phyloP scores from a whole-genome alignment of 2,329 filamentous ascomycete species.

The Stemphylium beticola region DNA sequence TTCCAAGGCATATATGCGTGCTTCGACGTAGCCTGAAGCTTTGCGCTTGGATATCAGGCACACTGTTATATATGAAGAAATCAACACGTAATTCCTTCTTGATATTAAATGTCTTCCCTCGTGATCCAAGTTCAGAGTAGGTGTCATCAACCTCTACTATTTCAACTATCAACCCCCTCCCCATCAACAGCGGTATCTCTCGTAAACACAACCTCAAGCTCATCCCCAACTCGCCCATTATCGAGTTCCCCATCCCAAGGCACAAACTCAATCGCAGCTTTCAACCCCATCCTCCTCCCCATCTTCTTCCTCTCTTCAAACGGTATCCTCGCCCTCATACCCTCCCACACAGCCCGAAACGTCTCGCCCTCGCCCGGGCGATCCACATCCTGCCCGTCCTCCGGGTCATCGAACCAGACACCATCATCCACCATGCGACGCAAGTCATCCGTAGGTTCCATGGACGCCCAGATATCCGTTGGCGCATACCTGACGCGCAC shows the following conservation, averaged over 20 bases:
- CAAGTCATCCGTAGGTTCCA: slow-evolving; percentile 42
- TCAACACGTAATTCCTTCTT: too few species aligned
- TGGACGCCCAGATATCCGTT: slow-evolving; percentile 44
- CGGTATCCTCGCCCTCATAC: slow-evolving; percentile 19
- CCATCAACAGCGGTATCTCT: slow-evolving; percentile 2
- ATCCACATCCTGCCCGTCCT: slow-evolving; percentile 23
- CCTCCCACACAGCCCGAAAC: slow-evolving; percentile 38
- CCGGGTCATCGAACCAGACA: slow-evolving; percentile 34
- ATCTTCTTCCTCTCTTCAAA: slow-evolving; percentile 10
- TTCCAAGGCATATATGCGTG: too few species aligned
- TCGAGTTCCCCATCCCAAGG: slow-evolving; percentile 43
- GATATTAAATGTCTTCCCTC: too few species aligned
- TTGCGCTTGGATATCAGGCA: neutral
- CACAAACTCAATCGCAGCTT: slow-evolving; percentile 27
- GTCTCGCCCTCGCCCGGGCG: slow-evolving; percentile 41
- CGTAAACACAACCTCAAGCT: slow-evolving; percentile 42
- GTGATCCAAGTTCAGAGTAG: too few species aligned
- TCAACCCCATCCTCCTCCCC: slow-evolving; percentile 18
- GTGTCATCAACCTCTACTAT: neutral
- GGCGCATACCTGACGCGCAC: slow-evolving; percentile 41
- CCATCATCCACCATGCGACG: slow-evolving; percentile 33
- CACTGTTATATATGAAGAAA: too few species aligned
- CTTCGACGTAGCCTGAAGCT: too few species aligned
- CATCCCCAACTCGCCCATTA: slow-evolving; percentile 39
- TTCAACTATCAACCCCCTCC: neutral